phyloP scores from a whole-genome alignment of 345 rosid species.

The Citropsis articulata region DNA sequence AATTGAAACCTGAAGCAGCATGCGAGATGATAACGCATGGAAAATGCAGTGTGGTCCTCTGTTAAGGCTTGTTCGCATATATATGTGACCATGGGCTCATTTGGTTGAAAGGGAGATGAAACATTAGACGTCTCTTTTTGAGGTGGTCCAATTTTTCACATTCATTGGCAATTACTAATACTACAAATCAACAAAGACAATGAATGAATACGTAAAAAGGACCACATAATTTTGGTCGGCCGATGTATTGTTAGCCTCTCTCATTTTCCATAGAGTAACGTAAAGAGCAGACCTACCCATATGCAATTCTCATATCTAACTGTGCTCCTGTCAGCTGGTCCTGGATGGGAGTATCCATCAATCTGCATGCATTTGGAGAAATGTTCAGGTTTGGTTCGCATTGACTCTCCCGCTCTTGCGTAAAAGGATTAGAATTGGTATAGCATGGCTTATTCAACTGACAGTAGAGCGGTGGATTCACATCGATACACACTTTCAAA shows the following conservation, averaged over 20 bases:
- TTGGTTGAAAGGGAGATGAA: conserved; percentile 28
- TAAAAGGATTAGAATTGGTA: not conserved
- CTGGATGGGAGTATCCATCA: not conserved
- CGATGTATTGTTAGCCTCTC: conserved; percentile 17
- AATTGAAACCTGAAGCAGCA: conserved; percentile 7
- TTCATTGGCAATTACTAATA: not conserved
- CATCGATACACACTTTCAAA: too few species aligned
- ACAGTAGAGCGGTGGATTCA: not conserved
- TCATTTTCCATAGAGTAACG: not conserved
- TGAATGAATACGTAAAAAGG: not conserved
- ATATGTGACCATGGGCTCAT: conserved; percentile 8
- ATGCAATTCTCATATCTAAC: not conserved
- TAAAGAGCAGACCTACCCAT: not conserved
- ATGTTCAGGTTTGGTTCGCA: not conserved
- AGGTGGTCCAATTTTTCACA: conserved; percentile 21
- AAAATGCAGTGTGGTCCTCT: conserved; percentile 26
- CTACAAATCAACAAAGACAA: not conserved
- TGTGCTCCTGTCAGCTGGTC: conserved; percentile 6
- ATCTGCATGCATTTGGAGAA: not conserved
- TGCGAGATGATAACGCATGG: conserved; percentile 35
- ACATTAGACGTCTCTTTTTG: conserved; percentile 16
- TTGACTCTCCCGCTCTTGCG: not conserved
- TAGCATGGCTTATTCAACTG: not conserved
- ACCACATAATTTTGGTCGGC: conserved; percentile 5
- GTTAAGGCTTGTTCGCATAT: not conserved